These are phyloP conservation scores for Udeniomyces megalosporus DNA, from an alignment of 768 basidiomycete genomes.

Conservation along the genomic window DNA sequence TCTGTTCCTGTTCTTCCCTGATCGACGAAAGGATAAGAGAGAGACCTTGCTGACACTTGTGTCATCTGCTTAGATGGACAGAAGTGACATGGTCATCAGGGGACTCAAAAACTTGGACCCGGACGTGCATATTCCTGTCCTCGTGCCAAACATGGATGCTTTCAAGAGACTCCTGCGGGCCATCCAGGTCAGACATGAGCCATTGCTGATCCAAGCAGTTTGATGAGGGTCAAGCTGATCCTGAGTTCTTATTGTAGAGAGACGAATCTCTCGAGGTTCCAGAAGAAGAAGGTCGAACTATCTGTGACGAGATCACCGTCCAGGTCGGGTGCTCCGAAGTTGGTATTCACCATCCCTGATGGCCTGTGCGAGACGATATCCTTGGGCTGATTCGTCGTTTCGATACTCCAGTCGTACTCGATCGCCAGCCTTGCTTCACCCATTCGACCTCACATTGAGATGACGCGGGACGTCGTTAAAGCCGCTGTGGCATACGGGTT, in stretches of 20 bases:
- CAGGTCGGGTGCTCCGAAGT: slow-evolving; percentile 76
- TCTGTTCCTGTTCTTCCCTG: slow-evolving; percentile 18
- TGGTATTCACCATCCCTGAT: not conserved
- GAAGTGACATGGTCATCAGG: slow-evolving; percentile 57
- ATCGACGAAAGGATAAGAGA: too few relatives aligned
- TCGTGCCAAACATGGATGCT: slow-evolving; percentile 65
- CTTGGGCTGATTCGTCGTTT: not conserved
- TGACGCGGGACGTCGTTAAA: slow-evolving; percentile 45
- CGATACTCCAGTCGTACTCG: slow-evolving; percentile 39
- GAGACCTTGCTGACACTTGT: too few relatives aligned
- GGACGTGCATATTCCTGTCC: slow-evolving; percentile 55
- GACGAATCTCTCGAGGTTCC: not conserved
- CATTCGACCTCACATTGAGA: slow-evolving; percentile 50
- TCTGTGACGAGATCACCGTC: slow-evolving; percentile 59
- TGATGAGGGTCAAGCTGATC: too few relatives aligned
- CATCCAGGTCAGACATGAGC: too few relatives aligned
- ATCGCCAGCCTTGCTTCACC: slow-evolving; percentile 70
- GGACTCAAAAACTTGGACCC: slow-evolving; percentile 37
- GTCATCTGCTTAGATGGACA: slow-evolving; percentile 51
- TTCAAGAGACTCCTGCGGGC: slow-evolving; percentile 46
- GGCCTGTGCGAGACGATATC: too few relatives aligned
- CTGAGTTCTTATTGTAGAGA: too few relatives aligned
- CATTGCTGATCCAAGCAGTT: too few relatives aligned
- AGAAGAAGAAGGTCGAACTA: not conserved
- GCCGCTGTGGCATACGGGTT: slow-evolving; percentile 36